Conservation (phyloP, 768 basidiomycete species). For the Candolleomyces efflorescens region DNA sequence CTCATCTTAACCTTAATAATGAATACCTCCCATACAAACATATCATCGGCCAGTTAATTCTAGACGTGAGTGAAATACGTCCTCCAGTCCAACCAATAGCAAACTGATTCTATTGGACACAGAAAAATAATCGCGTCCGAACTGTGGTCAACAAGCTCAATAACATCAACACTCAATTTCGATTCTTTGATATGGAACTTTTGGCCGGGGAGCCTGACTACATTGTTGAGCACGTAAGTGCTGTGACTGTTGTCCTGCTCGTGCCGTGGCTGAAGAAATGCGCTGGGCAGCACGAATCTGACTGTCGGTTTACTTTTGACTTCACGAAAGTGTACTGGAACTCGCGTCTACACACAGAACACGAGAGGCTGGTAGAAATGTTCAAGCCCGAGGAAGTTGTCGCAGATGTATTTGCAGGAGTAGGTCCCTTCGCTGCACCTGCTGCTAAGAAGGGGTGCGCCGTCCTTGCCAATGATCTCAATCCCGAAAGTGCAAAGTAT, state of each 20-base stretch:
- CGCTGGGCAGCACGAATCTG: conserved; percentile 64
- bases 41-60: conserved; percentile 85
- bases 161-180: conserved; percentile 78
- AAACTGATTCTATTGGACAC: background rate
- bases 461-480: conserved; percentile 91
- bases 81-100: conserved; percentile 5
- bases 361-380: conserved; percentile 72
- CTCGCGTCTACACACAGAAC: conserved; percentile 89
- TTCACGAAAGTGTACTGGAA: conserved; percentile 99
- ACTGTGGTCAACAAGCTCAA: conserved; percentile 97
- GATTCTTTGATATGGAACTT: conserved; percentile 96
- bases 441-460: conserved; percentile 89
- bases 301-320: conserved; percentile 89
- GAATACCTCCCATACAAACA: conserved; percentile 91
- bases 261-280: background rate
- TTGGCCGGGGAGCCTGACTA: conserved; percentile 88
- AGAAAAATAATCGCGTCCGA: conserved; percentile 84
- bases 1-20: conserved; percentile 86
- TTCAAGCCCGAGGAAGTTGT: conserved; percentile 78
- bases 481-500: conserved; percentile 83
- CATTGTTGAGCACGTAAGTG: conserved; percentile 80
- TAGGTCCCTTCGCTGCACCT: conserved; percentile 94
- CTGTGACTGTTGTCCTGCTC: background rate
- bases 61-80: conserved; percentile 60
- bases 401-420: conserved; percentile 94